A percentile compares a stretch with the other conserved stretches of the same genome.
Conservation (phyloP, 805 yeast genomes). For the Wickerhamomyces sydowiorum region DNA sequence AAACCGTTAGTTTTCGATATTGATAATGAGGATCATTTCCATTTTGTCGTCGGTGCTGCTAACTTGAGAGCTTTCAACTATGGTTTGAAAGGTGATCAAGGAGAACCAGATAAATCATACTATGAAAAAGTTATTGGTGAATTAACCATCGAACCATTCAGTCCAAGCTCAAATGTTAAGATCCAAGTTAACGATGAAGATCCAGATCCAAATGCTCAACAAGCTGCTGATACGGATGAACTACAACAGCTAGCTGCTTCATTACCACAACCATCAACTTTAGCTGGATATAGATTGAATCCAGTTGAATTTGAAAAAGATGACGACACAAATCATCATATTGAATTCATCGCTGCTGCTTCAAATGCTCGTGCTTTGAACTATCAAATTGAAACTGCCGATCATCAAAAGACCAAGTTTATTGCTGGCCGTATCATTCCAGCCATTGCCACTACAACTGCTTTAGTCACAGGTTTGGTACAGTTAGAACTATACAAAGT, state of each 20-base stretch:
- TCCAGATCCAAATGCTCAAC: slow-evolving; percentile 72
- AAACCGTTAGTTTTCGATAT: slow-evolving; percentile 75
- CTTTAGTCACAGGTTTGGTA: slow-evolving; percentile 91
- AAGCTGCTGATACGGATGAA: slow-evolving; percentile 51
- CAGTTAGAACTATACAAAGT: slow-evolving; percentile 91
- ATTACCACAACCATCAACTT: slow-evolving; percentile 81
- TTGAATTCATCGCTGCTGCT: slow-evolving; percentile 92
- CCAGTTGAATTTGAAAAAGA: slow-evolving; percentile 98
- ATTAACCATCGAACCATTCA: slow-evolving; percentile 54
- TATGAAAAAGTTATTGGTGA: slow-evolving; percentile 50
- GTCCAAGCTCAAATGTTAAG: slow-evolving; percentile 67
- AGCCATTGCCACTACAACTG: slow-evolving; percentile 99
- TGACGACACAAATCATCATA: slow-evolving; percentile 94
- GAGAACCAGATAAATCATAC: slow-evolving; percentile 38
- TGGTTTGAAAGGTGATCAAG: slow-evolving; percentile 75
- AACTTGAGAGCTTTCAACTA: slow-evolving; percentile 85
- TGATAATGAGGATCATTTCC: slow-evolving; percentile 68
- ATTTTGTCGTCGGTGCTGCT: slow-evolving; percentile 85
- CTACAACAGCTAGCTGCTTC: slow-evolving; percentile 64
- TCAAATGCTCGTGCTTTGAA: slow-evolving; percentile 94
- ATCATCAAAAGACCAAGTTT: slow-evolving; percentile 84
- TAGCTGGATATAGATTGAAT: slow-evolving; percentile 80
- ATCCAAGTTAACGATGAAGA: slow-evolving; percentile 86
- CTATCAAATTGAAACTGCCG: slow-evolving; percentile 85
- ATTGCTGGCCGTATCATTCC: slow-evolving; percentile 99